Percentiles rank a stretch among this genome's conserved stretches.
Conservation (phyloP, 2,329 filamentous ascomycete genomes). For the Proliferodiscus dingleyae region DNA sequence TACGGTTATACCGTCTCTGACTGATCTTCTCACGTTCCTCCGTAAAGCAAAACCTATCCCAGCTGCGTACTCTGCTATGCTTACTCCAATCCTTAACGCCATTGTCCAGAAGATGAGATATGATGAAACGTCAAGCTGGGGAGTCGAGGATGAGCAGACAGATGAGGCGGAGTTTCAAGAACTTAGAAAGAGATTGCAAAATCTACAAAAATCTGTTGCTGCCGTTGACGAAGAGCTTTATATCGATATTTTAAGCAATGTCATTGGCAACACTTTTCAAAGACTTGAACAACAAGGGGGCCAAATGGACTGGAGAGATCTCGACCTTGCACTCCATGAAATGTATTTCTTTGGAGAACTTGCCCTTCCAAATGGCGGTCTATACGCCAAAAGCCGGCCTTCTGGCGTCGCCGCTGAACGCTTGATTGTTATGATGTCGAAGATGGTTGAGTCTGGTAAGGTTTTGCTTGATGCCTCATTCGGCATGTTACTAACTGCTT, state of each 20-base stretch:
- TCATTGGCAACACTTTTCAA: conserved; percentile 84
- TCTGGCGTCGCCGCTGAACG: conserved; percentile 74
- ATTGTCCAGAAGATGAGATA: conserved; percentile 97
- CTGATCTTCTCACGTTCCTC: conserved; percentile 85
- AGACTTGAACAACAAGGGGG: conserved; percentile 69
- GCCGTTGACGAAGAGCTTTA: conserved; percentile 84
- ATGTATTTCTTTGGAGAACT: conserved; percentile 95
- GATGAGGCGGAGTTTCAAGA: conserved; percentile 98
- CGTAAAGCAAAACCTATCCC: conserved; percentile 75
- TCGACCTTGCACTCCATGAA: conserved; percentile 89
- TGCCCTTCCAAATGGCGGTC: conserved; percentile 78
- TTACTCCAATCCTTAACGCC: conserved; percentile 82
- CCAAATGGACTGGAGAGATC: conserved; percentile 86
- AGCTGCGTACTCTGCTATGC: conserved; percentile 70
- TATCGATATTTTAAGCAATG: conserved; percentile 78
- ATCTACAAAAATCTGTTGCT: conserved; percentile 88
- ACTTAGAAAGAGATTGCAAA: conserved; percentile 80
- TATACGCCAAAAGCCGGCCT: conserved; percentile 82
- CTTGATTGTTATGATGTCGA: conserved; percentile 86
- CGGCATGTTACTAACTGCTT: conserved; percentile 20
- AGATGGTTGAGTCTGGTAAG: conserved; percentile 88
- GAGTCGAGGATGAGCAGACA: conserved; percentile 87
- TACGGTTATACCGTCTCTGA: conserved; percentile 87
- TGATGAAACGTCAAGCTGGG: conserved; percentile 91
- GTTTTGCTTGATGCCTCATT: conserved; percentile 10